phyloP scores from a whole-genome alignment of 305 asterid genomes.

The Ilex paraguariensis region DNA sequence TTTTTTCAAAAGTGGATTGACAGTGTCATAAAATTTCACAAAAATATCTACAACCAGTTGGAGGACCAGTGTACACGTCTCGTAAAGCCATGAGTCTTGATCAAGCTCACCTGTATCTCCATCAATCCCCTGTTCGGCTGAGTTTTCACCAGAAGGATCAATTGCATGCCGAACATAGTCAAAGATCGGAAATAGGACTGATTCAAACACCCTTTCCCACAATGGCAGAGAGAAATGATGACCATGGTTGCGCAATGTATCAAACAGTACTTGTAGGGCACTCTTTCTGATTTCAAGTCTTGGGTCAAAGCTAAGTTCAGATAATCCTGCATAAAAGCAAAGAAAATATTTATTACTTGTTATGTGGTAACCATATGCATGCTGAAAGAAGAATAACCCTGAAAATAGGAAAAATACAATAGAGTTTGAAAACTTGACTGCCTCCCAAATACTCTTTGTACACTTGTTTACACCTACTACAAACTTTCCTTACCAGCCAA shows the following conservation, averaged over 20 bases:
- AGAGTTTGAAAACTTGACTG: no score
- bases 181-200: constrained; percentile 92
- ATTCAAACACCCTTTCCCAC: constrained; percentile 98
- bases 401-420: no score
- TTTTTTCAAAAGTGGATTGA: constrained; percentile 87
- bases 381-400: no score
- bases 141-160: constrained; percentile 75
- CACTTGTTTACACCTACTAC: background rate
- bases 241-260: constrained; percentile 89
- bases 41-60: constrained; percentile 97
- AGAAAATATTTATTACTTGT: background rate
- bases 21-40: constrained; percentile 88
- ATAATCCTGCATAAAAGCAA: constrained; percentile 50
- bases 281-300: constrained; percentile 94
- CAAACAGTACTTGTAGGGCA: constrained; percentile 93
- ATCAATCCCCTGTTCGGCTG: constrained; percentile 41
- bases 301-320: constrained; percentile 98
- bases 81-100: constrained; percentile 97
- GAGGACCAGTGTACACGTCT: constrained; percentile 96
- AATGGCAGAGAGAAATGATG: constrained; percentile 86
- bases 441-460: no score
- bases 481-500: constrained; percentile 68
- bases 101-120: constrained; percentile 69
- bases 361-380: no score
- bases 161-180: constrained; percentile 90